Conservation (phyloP, 768 basidiomycete genomes). For the Phanerochaete carnosa region DNA sequence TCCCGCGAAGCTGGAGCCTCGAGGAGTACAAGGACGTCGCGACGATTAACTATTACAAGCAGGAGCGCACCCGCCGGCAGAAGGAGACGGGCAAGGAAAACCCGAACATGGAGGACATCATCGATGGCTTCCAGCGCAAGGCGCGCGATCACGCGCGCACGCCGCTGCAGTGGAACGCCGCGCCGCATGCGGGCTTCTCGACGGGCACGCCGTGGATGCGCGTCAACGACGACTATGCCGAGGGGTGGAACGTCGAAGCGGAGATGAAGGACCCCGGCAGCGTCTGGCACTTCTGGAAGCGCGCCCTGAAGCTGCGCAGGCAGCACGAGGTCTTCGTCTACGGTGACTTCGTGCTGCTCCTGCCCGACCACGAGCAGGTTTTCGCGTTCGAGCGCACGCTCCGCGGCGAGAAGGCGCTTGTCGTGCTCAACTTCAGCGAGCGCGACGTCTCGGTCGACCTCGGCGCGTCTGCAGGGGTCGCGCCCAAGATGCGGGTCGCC, state of each 20-base stretch:
- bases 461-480: background rate
- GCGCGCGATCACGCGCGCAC: constrained; percentile 26
- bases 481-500: background rate
- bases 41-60: constrained; percentile 53
- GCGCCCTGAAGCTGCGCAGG: constrained; percentile 52
- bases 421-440: constrained; percentile 46
- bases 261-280: constrained; percentile 47
- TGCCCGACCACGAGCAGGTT: constrained; percentile 42
- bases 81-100: constrained; percentile 28
- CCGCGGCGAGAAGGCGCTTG: constrained; percentile 28
- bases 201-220: constrained; percentile 71
- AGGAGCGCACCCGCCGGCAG: constrained; percentile 35
- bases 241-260: constrained; percentile 49
- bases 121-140: constrained; percentile 57
- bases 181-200: constrained; percentile 60
- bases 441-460: background rate
- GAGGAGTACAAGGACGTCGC: constrained; percentile 75
- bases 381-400: constrained; percentile 52
- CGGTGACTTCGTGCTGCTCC: constrained; percentile 55
- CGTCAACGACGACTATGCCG: constrained; percentile 62
- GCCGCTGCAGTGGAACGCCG: constrained; percentile 42
- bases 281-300: constrained; percentile 60
- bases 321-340: constrained; percentile 54
- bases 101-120: constrained; percentile 59
- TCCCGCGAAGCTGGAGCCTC: constrained; percentile 59